Percentiles rank a stretch among this genome's conserved stretches.
Evolutionary conservation across 371 early-diverging fungal species (phyloP).

Genomic region (Actinomortierella wolfii): DNA sequence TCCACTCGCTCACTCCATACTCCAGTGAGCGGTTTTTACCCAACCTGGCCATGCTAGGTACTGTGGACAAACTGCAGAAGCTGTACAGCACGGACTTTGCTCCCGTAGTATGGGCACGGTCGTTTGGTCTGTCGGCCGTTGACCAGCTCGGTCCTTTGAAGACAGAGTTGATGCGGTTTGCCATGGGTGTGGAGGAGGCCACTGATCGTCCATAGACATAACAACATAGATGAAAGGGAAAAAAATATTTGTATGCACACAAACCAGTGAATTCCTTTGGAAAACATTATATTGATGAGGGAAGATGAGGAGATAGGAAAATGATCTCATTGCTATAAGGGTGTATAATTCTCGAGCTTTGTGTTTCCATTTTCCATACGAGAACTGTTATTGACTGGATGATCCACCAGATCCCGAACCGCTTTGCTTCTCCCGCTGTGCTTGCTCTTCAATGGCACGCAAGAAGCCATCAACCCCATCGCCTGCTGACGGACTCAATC

Average conservation of each 20-base stretch:
- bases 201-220: not conserved
- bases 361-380: too few species aligned
- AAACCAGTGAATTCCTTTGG: too few species aligned
- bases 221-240: too few species aligned
- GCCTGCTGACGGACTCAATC: constrained; percentile 62
- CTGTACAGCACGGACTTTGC: constrained; percentile 72
- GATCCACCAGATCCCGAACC: too few species aligned
- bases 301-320: too few species aligned
- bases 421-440: constrained; percentile 42
- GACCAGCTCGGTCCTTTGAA: constrained; percentile 65
- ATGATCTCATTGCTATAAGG: too few species aligned
- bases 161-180: constrained; percentile 68
- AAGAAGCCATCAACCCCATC: constrained; percentile 72
- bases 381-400: too few species aligned
- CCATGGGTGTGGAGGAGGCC: constrained; percentile 61
- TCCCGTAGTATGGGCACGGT: constrained; percentile 69
- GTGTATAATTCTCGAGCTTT: too few species aligned
- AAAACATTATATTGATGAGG: too few species aligned
- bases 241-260: too few species aligned
- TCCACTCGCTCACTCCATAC: constrained; percentile 73
- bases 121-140: constrained; percentile 68
- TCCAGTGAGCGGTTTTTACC: constrained; percentile 76
- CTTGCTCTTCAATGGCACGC: constrained; percentile 65
- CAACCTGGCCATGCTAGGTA: constrained; percentile 85
- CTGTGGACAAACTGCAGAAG: constrained; percentile 80